Base-by-base conservation (phyloP, 345 rosid species). In the Draba incana region DNA sequence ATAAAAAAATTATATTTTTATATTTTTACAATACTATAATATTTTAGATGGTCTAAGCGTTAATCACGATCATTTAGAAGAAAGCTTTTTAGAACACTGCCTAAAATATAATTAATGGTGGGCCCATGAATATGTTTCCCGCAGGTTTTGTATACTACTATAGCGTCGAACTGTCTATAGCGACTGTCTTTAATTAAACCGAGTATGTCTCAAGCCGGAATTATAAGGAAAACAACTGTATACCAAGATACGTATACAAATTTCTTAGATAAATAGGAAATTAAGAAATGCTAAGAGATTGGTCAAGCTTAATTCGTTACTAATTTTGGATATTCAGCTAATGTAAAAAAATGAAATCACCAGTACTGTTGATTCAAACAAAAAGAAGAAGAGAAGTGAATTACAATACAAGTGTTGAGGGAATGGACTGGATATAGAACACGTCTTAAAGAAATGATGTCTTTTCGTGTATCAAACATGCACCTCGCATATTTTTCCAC, bases 391-490 rank as follows among this genome's bases (percentile, higher is more conserved):
- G 25, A 33, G n/a, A 62, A 53, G 62, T 27, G 31, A 60, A 69
- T 14, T 55, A 50, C 24, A 28, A 47, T 25, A 72, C 71, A 72
- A 72, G 71, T 72, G 77, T 72, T 30, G 53, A 49, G 54, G 47
- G 33, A 48, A 12, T 72, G 66, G 30, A 39, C 53, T 65, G 38
- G 54, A 41, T 49, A 42, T 41, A 10, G 20, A 72, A 49, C 71
- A 72, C 77, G 77, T 57, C 77, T 39, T 30, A n/a, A 31, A 3
- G 14, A 65, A 48, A 50, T 41, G 61, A 58, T 42, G 53, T 31
- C 52, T 57, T 48, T 30, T 65, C 66, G 66, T 72, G 71, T 20
- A 65, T 57, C 23, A 43, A 72, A 43, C 66, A 72, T 65, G 71
- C 77, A 72, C 66, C 71, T 57, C 25, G 24, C 58, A 55, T 52